Base-by-base conservation (phyloP, 2,329 filamentous ascomycete genomes). In the Cercospora sesami region DNA sequence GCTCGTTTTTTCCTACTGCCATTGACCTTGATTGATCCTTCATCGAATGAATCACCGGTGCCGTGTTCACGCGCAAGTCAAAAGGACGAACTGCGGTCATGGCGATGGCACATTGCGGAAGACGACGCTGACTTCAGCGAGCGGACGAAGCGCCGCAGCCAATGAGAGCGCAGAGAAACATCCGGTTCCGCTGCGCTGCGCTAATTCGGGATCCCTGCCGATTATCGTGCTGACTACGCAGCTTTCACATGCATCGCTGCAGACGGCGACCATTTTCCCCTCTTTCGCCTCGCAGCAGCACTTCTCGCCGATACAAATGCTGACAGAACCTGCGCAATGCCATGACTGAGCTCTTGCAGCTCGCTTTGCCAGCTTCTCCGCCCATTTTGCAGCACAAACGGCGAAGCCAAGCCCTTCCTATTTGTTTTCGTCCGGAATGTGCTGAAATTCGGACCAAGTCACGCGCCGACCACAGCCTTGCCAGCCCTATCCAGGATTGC, bases 371-470 rank as follows among this genome's bases (percentile, higher is more conserved):
- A 30, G 26, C 64, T 42, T 60, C 14, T 21, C n/a, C 28, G n/a
- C n/a, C 28, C 14, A 23, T 48, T 6, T 10, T n/a, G 12, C 28
- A 18, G 33, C 58, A n/a, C 33, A 63, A 30, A 59, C 51, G 60
- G 60, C 65, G 59, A 55, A 60, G 48, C 59, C 7, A 63, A 45
- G 53, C 26, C 51, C 9, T 60, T 60, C 65, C 60, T 42, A 63
- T 45, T 18, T 42, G 9, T 67, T 67, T 39, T 62, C 65, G 65
- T 63, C 33, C 21, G 26, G 60, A 18, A 5, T 12, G 42, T 21
- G 18, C 42, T 21, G 18, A 31, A 16, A 2, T 26, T 58, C 33
- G 58, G 59, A 60, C 28, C 59, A 58, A n/a, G 51, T 48, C 59
- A 59, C 51, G 48, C 26, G 60, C 42, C 65, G 23, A 23, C 18